A percentile compares a stretch with the other conserved stretches of the same genome.
Evolutionary conservation across 108 stramenopile genomes (phyloP).

Genomic region (Conticribra weissflogii): DNA sequence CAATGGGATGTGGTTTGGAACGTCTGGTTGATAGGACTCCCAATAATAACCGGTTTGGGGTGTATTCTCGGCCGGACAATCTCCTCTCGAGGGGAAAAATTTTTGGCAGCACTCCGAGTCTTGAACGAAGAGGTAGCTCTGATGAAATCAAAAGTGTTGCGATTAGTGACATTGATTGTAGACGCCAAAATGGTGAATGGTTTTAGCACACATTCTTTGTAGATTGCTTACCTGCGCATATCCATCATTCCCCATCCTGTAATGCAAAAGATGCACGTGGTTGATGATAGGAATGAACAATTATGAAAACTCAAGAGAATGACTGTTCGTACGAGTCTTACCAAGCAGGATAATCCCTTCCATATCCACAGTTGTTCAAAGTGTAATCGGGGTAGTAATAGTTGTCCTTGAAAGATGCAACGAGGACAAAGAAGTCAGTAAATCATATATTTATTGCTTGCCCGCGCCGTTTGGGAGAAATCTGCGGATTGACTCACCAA

Average conservation of each 20-base stretch:
- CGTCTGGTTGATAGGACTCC: slow-evolving; percentile 2
- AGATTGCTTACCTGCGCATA: slow-evolving; percentile 1
- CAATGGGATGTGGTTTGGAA: neutral
- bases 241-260: slow-evolving; percentile 12
- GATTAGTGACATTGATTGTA: too few relatives aligned
- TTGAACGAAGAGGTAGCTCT: slow-evolving; percentile 13
- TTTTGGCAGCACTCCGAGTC: slow-evolving; percentile 11
- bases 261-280: neutral
- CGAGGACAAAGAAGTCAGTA: too few relatives aligned
- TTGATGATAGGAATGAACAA: too few relatives aligned
- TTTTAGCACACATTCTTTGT: too few relatives aligned
- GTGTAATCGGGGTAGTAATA: slow-evolving; percentile 13
- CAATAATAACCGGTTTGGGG: slow-evolving; percentile 17
- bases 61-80: slow-evolving; percentile 13
- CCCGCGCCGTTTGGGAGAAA: too few relatives aligned
- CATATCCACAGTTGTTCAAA: slow-evolving; percentile 9
- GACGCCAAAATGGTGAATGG: too few relatives aligned
- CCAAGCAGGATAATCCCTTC: slow-evolving; percentile 14
- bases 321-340: too few relatives aligned
- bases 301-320: too few relatives aligned
- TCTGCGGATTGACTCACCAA: too few relatives aligned
- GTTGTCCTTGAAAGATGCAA: too few relatives aligned
- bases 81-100: slow-evolving; percentile 1
- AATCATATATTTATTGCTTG: too few relatives aligned
- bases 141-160: neutral